Evolutionary conservation across 495 filamentous ascomycete genomes (phyloP), one percentile per base, ranked within the genome.

Genomic region (Aspergillus funiculosus): DNA sequence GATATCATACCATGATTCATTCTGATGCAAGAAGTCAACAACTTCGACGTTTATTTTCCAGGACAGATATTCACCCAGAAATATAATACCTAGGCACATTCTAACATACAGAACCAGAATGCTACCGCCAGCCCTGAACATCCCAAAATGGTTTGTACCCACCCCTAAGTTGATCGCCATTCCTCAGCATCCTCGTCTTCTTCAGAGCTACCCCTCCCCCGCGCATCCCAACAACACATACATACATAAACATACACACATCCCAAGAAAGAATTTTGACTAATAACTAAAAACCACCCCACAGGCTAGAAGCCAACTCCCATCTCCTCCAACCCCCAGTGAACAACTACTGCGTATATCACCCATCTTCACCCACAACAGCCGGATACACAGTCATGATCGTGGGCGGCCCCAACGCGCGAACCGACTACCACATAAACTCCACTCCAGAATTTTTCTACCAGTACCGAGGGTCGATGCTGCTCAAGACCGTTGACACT

Each of bases 401-500:
- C 51, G 90, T 98, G 44, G 92, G 92, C 56, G 94, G 92, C 10
- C 92, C 92, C 43, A 98, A 98, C 65, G 87, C 87, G 11, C 82
- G 92, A 50, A 95, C 89, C 39, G 94, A 97, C 74, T 98, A 95
- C 72, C 92, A 97, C 75, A 94, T 98, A 73, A 98, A 98, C 72
- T 71, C 81, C 39, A 98, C 92, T 0, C 81, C 92, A 5, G 92
- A 98, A 59, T 97, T 89, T 80, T 98, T 97, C 77, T 98, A 94
- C 75, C 91, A 96, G 62, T 86, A 95, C 73, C 79, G 80, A 46
- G 92, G 92, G 37, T 79, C 79, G 19, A 95, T 98, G 92, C 72
- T 96, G 14, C 81, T 98, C 38, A 94, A 94, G 58, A 87, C 92
- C 2, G 89, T 97, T 24, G 79, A 84, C 43, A 63, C 63, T 3